phyloP scores from a whole-genome alignment of 768 basidiomycete species.

The Epithele typhae region DNA sequence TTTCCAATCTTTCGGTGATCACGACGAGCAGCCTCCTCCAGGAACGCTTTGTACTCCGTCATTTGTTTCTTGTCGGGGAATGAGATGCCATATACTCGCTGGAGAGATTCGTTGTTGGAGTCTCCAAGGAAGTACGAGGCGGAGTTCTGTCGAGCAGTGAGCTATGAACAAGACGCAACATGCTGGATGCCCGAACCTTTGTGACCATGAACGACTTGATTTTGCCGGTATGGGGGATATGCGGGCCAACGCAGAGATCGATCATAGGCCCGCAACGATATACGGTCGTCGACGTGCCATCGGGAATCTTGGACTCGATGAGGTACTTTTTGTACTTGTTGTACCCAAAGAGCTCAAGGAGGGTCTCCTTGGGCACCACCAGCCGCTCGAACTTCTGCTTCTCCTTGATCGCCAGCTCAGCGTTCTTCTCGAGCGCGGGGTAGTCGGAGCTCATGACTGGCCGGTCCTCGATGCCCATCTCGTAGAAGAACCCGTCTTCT shows the following conservation, averaged over 20 bases:
- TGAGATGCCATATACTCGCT: slow-evolving; percentile 96
- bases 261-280: slow-evolving; percentile 99
- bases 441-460: slow-evolving; percentile 81
- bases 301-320: slow-evolving; percentile 92
- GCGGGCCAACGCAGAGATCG: slow-evolving; percentile 94
- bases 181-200: slow-evolving; percentile 49
- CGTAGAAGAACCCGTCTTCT: slow-evolving; percentile 99
- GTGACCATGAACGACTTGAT: slow-evolving; percentile 99
- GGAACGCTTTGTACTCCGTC: slow-evolving; percentile 90
- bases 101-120: slow-evolving; percentile 87
- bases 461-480: slow-evolving; percentile 87
- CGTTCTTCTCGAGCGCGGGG: slow-evolving; percentile 81
- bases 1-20: slow-evolving; percentile 97
- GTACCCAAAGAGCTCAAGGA: slow-evolving; percentile 98
- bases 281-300: slow-evolving; percentile 94
- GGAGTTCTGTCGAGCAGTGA: slow-evolving; percentile 60
- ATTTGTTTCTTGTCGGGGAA: slow-evolving; percentile 98
- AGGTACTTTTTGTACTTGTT: slow-evolving; percentile 98
- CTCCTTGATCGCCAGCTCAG: slow-evolving; percentile 88
- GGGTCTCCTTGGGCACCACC: slow-evolving; percentile 88
- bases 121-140: slow-evolving; percentile 98
- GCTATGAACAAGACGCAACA: not conserved
- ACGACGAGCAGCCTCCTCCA: slow-evolving; percentile 96
- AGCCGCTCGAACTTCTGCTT: slow-evolving; percentile 96
- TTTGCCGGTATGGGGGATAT: slow-evolving; percentile 97